Conservation (phyloP, 257 asterid species). For the Eustoma russellianum region DNA sequence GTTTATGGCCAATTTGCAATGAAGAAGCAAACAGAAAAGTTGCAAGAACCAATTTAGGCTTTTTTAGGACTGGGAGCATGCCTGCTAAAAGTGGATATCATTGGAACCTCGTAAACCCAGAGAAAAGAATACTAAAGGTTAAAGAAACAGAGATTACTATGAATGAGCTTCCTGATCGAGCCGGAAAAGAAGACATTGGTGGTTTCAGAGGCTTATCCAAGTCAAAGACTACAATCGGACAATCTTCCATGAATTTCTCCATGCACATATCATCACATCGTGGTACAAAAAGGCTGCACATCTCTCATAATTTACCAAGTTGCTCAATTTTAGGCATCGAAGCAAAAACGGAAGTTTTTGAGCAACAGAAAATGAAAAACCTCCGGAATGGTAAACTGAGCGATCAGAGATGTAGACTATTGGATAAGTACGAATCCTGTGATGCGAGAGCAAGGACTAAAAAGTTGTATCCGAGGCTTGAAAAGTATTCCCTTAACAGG, state of each 20-base stretch:
- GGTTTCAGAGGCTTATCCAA: slow-evolving; percentile 1
- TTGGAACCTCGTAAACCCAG: slow-evolving; percentile 8
- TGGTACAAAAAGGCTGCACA: slow-evolving; percentile 1
- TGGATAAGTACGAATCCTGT: slow-evolving; percentile 18
- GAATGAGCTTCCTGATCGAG: slow-evolving; percentile 10
- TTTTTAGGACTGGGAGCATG: slow-evolving; percentile 10
- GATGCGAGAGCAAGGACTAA: slow-evolving; percentile 15
- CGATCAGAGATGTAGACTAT: slow-evolving; percentile 16
- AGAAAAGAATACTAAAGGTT: slow-evolving; percentile 9
- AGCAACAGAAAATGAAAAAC: slow-evolving; percentile 20
- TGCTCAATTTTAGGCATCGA: slow-evolving; percentile 20
- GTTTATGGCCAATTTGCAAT: slow-evolving; percentile 4
- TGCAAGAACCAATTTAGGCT: slow-evolving; percentile 7
- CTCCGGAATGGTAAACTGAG: slow-evolving; percentile 20
- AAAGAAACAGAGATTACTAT: slow-evolving; percentile 7
- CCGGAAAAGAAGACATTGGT: not conserved
- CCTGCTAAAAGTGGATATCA: slow-evolving; percentile 2
- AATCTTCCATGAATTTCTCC: slow-evolving; percentile 5
- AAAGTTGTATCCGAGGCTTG: slow-evolving; percentile 9
- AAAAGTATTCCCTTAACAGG: slow-evolving; percentile 2
- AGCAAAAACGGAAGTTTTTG: slow-evolving; percentile 20
- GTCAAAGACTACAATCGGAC: slow-evolving; percentile 10
- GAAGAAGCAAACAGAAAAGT: slow-evolving; percentile 12
- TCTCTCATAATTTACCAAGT: slow-evolving; percentile 6
- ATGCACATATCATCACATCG: slow-evolving; percentile 8